These are phyloP conservation scores for Ensete ventricosum DNA, from an alignment of 176 grass and related monocot species.

Conservation along the genomic window DNA sequence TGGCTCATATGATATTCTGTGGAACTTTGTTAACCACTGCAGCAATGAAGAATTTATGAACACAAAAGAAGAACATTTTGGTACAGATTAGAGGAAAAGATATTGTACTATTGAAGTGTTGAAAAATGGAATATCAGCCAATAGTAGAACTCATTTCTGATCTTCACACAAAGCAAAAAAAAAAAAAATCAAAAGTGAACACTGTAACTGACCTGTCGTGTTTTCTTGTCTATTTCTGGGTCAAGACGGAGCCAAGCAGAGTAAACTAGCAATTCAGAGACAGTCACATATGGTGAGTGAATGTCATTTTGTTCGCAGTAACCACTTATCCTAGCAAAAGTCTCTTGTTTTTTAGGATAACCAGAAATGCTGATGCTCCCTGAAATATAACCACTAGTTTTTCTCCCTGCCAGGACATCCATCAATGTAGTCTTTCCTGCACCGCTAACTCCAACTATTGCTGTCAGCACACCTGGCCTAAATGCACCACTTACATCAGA, in stretches of 20 bases:
- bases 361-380: constrained; percentile 66
- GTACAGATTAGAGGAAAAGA: no score
- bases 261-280: constrained; percentile 69
- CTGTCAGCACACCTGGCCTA: constrained; percentile 70
- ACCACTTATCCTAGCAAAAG: constrained; percentile 74
- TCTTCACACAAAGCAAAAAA: neutral
- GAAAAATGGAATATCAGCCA: no score
- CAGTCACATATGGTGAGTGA: constrained; percentile 75
- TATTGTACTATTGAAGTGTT: no score
- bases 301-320: constrained; percentile 92
- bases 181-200: neutral
- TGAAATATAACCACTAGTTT: constrained; percentile 70
- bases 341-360: constrained; percentile 78
- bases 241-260: constrained; percentile 83
- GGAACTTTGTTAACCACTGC: neutral
- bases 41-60: neutral
- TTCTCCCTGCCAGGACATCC: constrained; percentile 91
- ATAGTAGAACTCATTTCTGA: no score
- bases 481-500: constrained; percentile 83
- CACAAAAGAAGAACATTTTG: neutral
- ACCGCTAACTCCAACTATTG: constrained; percentile 85
- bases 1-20: no score
- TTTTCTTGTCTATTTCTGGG: constrained; percentile 38
- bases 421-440: constrained; percentile 93
- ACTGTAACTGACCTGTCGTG: constrained; percentile 29